phyloP scores from a whole-genome alignment of 2,329 filamentous ascomycete genomes.

The Cylindrodendrum hubeiense region DNA sequence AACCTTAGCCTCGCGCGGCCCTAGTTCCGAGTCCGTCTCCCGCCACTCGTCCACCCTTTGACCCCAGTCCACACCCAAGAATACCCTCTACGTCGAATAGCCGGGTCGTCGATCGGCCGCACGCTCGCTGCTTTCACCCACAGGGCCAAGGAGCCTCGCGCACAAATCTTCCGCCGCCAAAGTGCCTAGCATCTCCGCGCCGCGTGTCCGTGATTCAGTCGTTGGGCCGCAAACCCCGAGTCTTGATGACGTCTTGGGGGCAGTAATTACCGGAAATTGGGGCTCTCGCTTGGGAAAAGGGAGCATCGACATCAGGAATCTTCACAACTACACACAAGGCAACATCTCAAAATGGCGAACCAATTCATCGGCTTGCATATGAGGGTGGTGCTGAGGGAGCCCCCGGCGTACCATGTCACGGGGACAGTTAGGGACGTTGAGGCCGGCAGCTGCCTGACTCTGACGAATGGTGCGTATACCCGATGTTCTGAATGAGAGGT shows the following conservation, averaged over 20 bases:
- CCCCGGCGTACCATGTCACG: conserved; percentile 72
- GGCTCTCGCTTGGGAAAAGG: conserved; percentile 23
- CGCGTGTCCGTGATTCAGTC: conserved; percentile 14
- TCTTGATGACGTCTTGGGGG: conserved; percentile 39
- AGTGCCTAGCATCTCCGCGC: background rate
- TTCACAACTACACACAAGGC: background rate
- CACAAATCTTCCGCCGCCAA: background rate
- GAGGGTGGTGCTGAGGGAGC: conserved; percentile 76
- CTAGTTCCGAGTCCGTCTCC: conserved; percentile 12
- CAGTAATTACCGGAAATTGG: conserved; percentile 30
- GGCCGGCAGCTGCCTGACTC: conserved; percentile 74
- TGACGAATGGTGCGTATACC: conserved; percentile 74
- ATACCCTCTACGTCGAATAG: conserved; percentile 24
- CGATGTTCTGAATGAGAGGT: background rate
- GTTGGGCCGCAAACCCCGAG: conserved; percentile 19
- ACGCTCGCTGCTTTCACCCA: conserved; percentile 10
- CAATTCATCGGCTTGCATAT: conserved; percentile 84
- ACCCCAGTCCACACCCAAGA: conserved; percentile 26
- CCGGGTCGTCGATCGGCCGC: conserved; percentile 25
- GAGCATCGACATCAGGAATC: conserved; percentile 9
- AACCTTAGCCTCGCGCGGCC: conserved; percentile 9
- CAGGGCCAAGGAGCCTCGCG: background rate
- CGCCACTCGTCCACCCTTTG: conserved; percentile 34
- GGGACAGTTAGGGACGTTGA: conserved; percentile 78
- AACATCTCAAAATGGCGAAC: conserved; percentile 58